Evolutionary conservation across 2,329 filamentous ascomycete species (phyloP).

Genomic region (Epichloe elymi): DNA sequence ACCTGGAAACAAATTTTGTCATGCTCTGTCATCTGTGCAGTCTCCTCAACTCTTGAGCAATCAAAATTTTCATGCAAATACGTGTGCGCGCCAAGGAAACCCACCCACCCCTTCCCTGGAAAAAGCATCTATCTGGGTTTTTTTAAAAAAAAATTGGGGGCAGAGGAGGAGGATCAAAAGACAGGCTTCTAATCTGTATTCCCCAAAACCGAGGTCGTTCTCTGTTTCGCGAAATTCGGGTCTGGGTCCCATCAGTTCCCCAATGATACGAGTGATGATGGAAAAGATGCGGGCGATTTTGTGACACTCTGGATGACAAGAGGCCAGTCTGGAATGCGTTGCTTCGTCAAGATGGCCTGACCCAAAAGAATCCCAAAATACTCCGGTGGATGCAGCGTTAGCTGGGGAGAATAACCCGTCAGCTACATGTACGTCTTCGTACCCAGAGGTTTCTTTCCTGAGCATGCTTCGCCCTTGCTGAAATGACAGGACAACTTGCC

Average conservation of each 20-base stretch:
- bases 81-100: background rate
- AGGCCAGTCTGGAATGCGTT: background rate
- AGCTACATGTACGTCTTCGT: background rate
- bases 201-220: background rate
- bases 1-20: too few relatives aligned
- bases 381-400: background rate
- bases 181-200: background rate
- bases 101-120: too few relatives aligned
- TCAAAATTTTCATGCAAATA: conserved; percentile 1
- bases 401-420: background rate
- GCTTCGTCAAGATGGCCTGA: background rate
- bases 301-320: background rate
- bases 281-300: background rate
- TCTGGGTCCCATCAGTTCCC: background rate
- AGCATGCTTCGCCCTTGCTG: background rate
- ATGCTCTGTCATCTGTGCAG: background rate
- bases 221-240: background rate
- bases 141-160: background rate
- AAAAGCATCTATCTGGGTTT: background rate
- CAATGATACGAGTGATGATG: background rate
- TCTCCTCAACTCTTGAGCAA: background rate
- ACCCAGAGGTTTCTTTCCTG: too few relatives aligned
- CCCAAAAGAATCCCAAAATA: background rate
- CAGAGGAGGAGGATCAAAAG: background rate
- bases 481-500: background rate